These are phyloP conservation scores for Oryza nivara DNA, from an alignment of 176 grass and related monocot species.

Conservation along the genomic window DNA sequence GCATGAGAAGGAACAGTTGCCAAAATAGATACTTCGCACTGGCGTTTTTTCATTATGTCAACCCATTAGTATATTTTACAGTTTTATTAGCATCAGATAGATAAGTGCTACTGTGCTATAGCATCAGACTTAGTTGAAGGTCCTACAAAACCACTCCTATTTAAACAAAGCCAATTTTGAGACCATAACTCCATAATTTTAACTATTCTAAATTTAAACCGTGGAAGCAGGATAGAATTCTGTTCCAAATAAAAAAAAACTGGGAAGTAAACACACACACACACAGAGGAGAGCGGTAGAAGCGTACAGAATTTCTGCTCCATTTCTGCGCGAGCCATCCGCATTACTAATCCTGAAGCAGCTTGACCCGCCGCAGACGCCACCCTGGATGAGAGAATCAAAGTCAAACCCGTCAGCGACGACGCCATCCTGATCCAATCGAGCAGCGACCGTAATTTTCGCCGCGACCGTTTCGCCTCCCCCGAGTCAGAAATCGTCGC, in stretches of 20 bases:
- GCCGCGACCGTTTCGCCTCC: not conserved
- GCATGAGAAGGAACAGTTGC: not conserved
- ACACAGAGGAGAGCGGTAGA: not conserved
- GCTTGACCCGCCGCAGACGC: slow-evolving; percentile 57
- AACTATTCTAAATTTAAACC: not conserved
- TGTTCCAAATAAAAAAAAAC: not conserved
- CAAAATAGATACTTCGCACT: not conserved
- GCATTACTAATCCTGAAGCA: slow-evolving; percentile 83
- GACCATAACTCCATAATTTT: too few relatives aligned
- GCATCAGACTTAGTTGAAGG: not conserved
- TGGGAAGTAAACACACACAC: not conserved
- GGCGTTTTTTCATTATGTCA: not conserved
- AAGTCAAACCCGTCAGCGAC: not conserved
- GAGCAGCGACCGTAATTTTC: not conserved
- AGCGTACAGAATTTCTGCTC: slow-evolving; percentile 77
- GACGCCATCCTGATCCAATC: not conserved
- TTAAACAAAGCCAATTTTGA: not conserved
- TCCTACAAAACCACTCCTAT: not conserved
- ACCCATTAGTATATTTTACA: not conserved
- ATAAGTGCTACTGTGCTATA: not conserved
- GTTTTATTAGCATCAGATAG: not conserved
- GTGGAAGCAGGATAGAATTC: not conserved
- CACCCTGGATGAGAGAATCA: slow-evolving; percentile 46
- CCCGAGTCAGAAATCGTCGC: too few relatives aligned
- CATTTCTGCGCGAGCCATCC: slow-evolving; percentile 37